These are phyloP conservation scores for Mycena sanguinolenta DNA, from an alignment of 768 basidiomycete species.

Conservation along the genomic window DNA sequence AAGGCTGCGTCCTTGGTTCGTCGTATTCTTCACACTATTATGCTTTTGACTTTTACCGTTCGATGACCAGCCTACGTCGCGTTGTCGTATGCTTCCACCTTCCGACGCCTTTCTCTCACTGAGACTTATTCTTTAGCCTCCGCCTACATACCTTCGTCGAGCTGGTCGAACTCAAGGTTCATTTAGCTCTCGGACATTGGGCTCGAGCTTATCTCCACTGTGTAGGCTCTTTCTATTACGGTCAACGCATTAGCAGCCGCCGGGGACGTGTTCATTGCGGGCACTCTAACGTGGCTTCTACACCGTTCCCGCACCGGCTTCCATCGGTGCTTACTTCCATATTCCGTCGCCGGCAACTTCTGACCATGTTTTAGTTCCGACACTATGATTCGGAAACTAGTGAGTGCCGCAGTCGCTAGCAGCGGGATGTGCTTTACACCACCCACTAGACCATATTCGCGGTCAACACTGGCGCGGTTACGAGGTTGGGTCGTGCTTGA, in stretches of 20 bases:
- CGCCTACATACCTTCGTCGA: slow-evolving; percentile 50
- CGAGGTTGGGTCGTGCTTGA: slow-evolving; percentile 45
- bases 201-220: not conserved
- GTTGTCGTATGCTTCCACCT: slow-evolving; percentile 48
- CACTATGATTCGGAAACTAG: slow-evolving; percentile 61
- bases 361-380: slow-evolving; percentile 53
- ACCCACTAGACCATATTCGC: slow-evolving; percentile 56
- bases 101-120: slow-evolving; percentile 1
- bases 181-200: not conserved
- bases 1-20: slow-evolving; percentile 42
- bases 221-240: slow-evolving; percentile 54
- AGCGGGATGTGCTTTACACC: not conserved
- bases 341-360: too few relatives aligned
- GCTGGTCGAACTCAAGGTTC: slow-evolving; percentile 53
- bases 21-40: slow-evolving; percentile 2
- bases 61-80: slow-evolving; percentile 48
- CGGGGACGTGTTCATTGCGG: slow-evolving; percentile 63
- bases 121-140: slow-evolving; percentile 38
- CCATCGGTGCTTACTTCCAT: slow-evolving; percentile 47
- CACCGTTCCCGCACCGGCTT: slow-evolving; percentile 64
- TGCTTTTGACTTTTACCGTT: slow-evolving; percentile 23
- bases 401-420: slow-evolving; percentile 33
- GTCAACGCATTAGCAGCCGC: slow-evolving; percentile 61
- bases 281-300: slow-evolving; percentile 56
- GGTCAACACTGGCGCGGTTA: slow-evolving; percentile 58